Evolutionary conservation across 164 flowering plant genomes (phyloP), one percentile per base, ranked within the genome.

Genomic region (Stephania yunnanensis): DNA sequence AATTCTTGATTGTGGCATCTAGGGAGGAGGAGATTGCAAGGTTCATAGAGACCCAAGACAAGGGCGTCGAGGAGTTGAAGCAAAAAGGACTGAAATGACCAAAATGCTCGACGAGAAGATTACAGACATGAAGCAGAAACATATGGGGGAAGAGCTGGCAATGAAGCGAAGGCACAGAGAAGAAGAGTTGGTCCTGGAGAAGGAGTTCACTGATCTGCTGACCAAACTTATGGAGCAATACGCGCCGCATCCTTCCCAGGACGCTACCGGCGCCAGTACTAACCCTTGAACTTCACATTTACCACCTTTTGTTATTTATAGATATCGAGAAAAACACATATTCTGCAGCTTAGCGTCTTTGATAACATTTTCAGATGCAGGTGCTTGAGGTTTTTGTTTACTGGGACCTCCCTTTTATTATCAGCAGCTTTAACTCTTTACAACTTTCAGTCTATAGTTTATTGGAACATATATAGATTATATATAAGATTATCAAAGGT

Each of bases 41-140:
- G 6, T 87, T 85, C 78, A 84, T 87, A 13, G 65, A 85, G 73
- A 17, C 69, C 8, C 94, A 94, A 76, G 86, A 83, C 0, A 68
- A 89, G 31, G 95, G 87, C 25, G 82, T 86, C 80, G 87, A 82
- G 36, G 84, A 78, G n/a, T 94, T 80, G 89, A 68, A 64, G 82
- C 68, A 0, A 86, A 86, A 81, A 86, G 93, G 79, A 95, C 89
- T 5, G 69, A 53, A 55, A 81, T 91, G 81, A 74, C 85, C 0
- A 77, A 80, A 76, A 12, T 5, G 2, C 89, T 85, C 46, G 85
- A 86, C 31, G 86, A 76, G n/a, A 84, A 82, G 79, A 84, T 75
- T 74, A 67, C 78, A 10, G 94, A 81, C 22, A 77, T 88, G 87
- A 88, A 76, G 82, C 71, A 46, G 75, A 82, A 83, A 83, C 82